Conservation (phyloP, 2,329 filamentous ascomycete species). For the Aureobasidium sp. region DNA sequence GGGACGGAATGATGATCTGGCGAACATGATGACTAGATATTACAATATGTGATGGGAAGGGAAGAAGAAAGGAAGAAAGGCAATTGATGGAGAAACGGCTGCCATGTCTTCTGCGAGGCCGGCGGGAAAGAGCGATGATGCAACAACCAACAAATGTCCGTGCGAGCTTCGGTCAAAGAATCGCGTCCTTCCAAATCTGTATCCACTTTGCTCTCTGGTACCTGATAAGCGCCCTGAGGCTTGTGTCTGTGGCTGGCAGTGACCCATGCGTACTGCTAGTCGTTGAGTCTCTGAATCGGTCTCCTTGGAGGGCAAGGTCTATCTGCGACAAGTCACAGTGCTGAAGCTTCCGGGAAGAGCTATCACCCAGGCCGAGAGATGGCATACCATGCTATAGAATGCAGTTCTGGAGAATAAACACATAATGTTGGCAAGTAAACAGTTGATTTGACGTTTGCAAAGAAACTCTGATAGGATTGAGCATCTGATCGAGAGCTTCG, state of each 20-base stretch:
- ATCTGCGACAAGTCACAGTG: not conserved
- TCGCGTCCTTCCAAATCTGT: not conserved
- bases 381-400: not conserved
- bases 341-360: not conserved
- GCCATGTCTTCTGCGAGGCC: not conserved
- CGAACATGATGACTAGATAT: slow-evolving; percentile 33
- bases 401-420: not conserved
- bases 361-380: not conserved
- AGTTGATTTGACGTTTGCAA: not conserved
- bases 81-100: slow-evolving; percentile 6
- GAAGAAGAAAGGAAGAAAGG: not conserved
- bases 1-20: slow-evolving; percentile 37
- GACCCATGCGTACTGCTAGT: not conserved
- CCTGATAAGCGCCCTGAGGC: not conserved
- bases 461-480: not conserved
- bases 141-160: not conserved
- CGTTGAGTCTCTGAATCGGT: not conserved
- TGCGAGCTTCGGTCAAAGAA: not conserved
- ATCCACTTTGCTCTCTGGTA: not conserved
- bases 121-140: slow-evolving; percentile 9
- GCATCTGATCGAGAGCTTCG: not conserved
- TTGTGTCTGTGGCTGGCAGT: not conserved
- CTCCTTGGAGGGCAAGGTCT: not conserved
- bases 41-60: not conserved
- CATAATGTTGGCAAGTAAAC: not conserved